Base-by-base conservation (phyloP, 768 basidiomycete species). In the Lactarius deliciosus region DNA sequence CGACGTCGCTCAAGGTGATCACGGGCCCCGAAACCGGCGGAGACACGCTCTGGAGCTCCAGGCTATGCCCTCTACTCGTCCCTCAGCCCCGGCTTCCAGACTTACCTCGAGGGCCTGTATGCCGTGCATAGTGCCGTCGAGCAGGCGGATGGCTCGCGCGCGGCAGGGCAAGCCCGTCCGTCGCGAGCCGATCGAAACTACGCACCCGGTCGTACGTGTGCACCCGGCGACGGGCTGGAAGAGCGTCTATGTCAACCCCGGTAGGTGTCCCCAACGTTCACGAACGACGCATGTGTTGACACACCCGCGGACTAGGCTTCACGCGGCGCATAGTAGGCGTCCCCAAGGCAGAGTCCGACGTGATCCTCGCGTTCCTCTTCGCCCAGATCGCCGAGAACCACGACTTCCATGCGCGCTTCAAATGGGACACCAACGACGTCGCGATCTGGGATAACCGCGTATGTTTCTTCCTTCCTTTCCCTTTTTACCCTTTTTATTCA, bases 401-500 rank as follows among this genome's bases (percentile, higher is more conserved):
- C 7, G 89, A 90, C 74, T 86, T 85, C 76, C 90, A 91, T 67
- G 87, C 89, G 50, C 86, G 89, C 65, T 90, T 90, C 82, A 83
- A 81, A 68, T 93, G 92, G 92, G 82, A 88, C 73, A 78, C 81
- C 43, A 86, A 91, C 73, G 88, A 89, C 50, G 78, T 93, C 61
- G 91, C 90, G n/a, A 80, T 93, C 74, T 94, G 92, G 92, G 91
- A 94, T 72, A 93, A 93, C 76, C 81, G 91, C 75, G 89, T 90
- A 69, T 45, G 82, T 74, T 50, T 22, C 36, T 40, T 0, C 18
- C 65, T 16, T n/a, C n/a, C n/a, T 61, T 36, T 9, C 16, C 16
- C 30, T 59, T 20, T 25, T 25, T 11, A 34, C 10, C 10, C 34
- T 10, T 34, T 41, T 53, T 3, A 1, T 32, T 10, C 38, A 40